Evolutionary conservation across 306 rosid species (phyloP).

Genomic region (cucumber (Cucumis sativus)): DNA sequence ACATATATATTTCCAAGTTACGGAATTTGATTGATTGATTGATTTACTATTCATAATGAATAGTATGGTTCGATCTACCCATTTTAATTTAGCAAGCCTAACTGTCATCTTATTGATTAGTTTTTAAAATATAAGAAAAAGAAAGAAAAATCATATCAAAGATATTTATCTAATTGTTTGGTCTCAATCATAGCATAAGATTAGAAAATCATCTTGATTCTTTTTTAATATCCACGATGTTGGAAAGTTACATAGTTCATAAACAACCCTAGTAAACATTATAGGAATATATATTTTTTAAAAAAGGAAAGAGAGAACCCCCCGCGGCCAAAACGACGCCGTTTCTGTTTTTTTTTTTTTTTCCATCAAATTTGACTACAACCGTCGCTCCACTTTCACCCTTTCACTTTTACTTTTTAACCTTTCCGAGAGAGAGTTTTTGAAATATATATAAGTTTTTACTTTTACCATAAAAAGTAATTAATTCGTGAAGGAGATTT

Average conservation of each 20-base stretch:
- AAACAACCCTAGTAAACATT: not conserved
- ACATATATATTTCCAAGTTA: no score
- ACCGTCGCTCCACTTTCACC: not conserved
- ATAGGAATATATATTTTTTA: not conserved
- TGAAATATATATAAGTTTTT: not conserved
- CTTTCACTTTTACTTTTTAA: not conserved
- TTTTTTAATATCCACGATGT: not conserved
- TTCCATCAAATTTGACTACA: not conserved
- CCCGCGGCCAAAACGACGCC: constrained; percentile 1
- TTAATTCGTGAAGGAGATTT: not conserved
- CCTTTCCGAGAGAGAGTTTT: not conserved
- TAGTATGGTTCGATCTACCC: no score
- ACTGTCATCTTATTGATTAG: no score
- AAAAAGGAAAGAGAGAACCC: no score
- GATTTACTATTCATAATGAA: no score
- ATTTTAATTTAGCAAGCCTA: no score
- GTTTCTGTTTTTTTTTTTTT: not conserved
- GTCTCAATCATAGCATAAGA: not conserved
- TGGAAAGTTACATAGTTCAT: not conserved
- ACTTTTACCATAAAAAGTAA: not conserved
- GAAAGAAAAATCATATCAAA: no score
- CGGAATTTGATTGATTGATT: no score
- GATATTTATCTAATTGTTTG: not conserved
- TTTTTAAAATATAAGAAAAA: no score
- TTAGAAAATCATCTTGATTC: not conserved